Base-by-base conservation (phyloP, 2,329 filamentous ascomycete species). In the Thyridium curvatum region DNA sequence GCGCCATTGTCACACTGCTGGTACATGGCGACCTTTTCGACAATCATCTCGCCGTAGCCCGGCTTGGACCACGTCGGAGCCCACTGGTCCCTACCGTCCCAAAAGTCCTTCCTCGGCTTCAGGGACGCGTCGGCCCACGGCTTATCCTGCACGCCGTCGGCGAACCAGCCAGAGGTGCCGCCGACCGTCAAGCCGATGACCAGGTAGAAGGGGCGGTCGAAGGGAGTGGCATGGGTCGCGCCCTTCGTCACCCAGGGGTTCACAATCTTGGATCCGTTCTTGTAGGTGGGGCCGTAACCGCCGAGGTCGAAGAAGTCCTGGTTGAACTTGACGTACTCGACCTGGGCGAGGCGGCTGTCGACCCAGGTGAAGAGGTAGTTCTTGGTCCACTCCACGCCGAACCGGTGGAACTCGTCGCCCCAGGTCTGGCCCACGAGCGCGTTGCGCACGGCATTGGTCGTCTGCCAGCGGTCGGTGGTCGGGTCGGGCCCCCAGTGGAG, bases 131-230 rank as follows among this genome's bases (percentile, higher is more conserved):
- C 43, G 10, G 34, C 39, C 43, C 43, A 46, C 4, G 43, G 43
- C 34, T 46, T 46, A 18, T 29, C 43, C 18, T 41, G 36, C 16
- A 35, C 31, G 8, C 41, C 38, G 31, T 46, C 43, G 8, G 33
- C 18, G 49, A 73, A 74, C 58, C 64, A 74, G 13, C 69, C 69
- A 40, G 69, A 72, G 7, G 53, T 65, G 30, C 59, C 55, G 2
- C 71, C 71, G 28, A 74, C 68, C 1, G 70, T 71, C 2, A 74
- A 68, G 46, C 71, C 71, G 18, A 74, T 50, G 29, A 74, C 66
- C 13, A 75, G 56, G 44, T 69, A 72, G 46, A 75, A 74, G 1
- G 57, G 48, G 47, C 72, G 64, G 49, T 75, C 71, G 49, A 75
- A 75, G 0, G 71, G 71, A 3, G 71, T 66, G 8, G 34, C 31